Evolutionary conservation across 2,329 filamentous ascomycete species (phyloP).

Genomic region (Tolypocladium tropicale): DNA sequence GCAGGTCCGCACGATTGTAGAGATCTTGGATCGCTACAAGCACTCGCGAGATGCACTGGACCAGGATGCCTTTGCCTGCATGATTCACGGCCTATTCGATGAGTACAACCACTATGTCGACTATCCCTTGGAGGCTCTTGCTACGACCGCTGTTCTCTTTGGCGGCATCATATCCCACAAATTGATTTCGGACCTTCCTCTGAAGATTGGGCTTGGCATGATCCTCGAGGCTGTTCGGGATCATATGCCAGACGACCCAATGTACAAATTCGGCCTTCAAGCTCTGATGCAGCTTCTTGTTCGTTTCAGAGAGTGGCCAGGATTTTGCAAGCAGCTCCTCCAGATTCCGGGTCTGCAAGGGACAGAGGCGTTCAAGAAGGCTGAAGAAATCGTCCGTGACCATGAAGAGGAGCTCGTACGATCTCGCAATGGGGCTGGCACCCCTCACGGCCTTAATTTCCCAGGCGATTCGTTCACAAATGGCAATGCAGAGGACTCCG

Average conservation of each 20-base stretch:
- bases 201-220: constrained; percentile 93
- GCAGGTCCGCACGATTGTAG: constrained; percentile 76
- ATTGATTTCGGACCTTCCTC: constrained; percentile 77
- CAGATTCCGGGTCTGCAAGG: constrained; percentile 73
- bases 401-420: constrained; percentile 50
- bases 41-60: constrained; percentile 72
- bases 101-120: constrained; percentile 93
- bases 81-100: constrained; percentile 96
- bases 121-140: constrained; percentile 91
- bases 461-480: constrained; percentile 51
- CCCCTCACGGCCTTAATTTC: constrained; percentile 24
- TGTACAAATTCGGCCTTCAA: constrained; percentile 98
- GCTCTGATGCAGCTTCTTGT: constrained; percentile 81
- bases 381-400: constrained; percentile 67
- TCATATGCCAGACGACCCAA: constrained; percentile 69
- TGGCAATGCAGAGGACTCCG: constrained; percentile 56
- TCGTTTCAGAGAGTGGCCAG: constrained; percentile 87
- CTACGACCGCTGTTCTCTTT: constrained; percentile 92
- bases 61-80: constrained; percentile 93
- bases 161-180: constrained; percentile 93
- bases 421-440: constrained; percentile 40
- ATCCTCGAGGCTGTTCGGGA: constrained; percentile 93
- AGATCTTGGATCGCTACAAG: constrained; percentile 78
- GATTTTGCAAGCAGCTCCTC: constrained; percentile 77
- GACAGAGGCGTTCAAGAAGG: constrained; percentile 75